Evolutionary conservation across 176 grass and related monocot genomes (phyloP).

Genomic region (Saccharum officinarum): DNA sequence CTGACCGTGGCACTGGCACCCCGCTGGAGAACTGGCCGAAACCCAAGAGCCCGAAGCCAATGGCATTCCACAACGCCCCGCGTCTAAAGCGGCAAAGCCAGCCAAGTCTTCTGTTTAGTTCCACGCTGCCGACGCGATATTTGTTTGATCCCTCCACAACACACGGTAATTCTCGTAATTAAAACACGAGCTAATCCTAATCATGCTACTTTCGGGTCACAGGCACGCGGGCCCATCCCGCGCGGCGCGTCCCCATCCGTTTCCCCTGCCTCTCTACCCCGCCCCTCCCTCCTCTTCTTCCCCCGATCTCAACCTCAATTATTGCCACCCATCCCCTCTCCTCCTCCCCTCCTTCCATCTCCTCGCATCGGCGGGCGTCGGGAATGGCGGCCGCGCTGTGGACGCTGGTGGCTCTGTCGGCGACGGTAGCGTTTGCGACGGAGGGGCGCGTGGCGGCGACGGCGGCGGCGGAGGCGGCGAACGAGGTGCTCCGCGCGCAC

Average conservation of each 20-base stretch:
- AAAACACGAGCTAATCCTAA: background rate
- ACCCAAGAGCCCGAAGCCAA: too few relatives aligned
- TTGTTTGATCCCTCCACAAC: too few relatives aligned
- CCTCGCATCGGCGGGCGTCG: background rate
- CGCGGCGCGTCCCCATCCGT: background rate
- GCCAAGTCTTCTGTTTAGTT: too few relatives aligned
- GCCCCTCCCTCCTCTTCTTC: background rate
- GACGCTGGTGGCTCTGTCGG: background rate
- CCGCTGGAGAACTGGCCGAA: too few relatives aligned
- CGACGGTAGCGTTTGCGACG: background rate
- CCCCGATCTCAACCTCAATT: constrained; percentile 29
- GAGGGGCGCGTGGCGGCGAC: background rate
- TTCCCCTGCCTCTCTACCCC: background rate
- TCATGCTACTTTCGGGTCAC: background rate
- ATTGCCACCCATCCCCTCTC: background rate
- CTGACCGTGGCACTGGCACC: too few relatives aligned
- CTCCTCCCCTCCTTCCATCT: background rate
- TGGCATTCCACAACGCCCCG: too few relatives aligned
- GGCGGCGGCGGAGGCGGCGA: constrained; percentile 34
- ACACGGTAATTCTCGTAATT: background rate
- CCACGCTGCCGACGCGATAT: too few relatives aligned
- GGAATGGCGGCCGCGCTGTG: constrained; percentile 34
- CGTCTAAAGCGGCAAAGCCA: too few relatives aligned
- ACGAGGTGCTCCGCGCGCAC: constrained; percentile 50
- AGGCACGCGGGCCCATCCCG: background rate